Evolutionary conservation across 345 rosid species (phyloP), one percentile per base, ranked within the genome.

Genomic region (Citrus cavaleriei): DNA sequence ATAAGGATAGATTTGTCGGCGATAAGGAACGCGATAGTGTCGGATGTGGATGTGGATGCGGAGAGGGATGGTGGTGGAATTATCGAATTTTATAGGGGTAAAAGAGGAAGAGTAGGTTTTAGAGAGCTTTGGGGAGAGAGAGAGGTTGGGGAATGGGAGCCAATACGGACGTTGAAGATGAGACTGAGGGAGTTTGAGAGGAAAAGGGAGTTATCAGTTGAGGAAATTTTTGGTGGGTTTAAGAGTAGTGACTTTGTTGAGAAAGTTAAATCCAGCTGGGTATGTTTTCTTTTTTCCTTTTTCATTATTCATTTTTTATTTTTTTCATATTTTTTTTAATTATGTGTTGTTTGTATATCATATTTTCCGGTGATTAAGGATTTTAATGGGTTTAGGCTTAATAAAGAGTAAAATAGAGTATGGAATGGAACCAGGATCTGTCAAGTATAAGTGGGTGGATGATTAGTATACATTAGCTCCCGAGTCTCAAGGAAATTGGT

Each of bases 201-300:
- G 85, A 93, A 90, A 80, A 93, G 87, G 58, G 84, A 83, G 61
- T 76, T 79, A 75, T 83, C 90, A 0, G 54, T 86, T 0, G 85
- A 77, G 35, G 98, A 95, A 51, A 70, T 92, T 32, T 87, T 92
- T 80, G 92, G 87, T 75, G 94, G 96, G 14, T 83, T 93, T 68
- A 92, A 86, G 89, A 90, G 86, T 76, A 86, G 84, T 69, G 99
- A 94, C 61, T 83, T 94, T 78, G 89, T 94, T 42, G 94, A 91
- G 91, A 94, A 93, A 86, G 79, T 96, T 69, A 96, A 96, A 84
- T 87, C 97, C 64, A 86, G 97, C 86, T 85, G 92, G 95, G 99
- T 96, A 90, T 68, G 91, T 68, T 24, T 22, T 55, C 4, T 19
- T 42, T 40, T 10, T 40, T 10, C 6, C 6, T 42, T 42, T 42